phyloP scores from a whole-genome alignment of 768 basidiomycete genomes.

The Leccinum aurantiacum region DNA sequence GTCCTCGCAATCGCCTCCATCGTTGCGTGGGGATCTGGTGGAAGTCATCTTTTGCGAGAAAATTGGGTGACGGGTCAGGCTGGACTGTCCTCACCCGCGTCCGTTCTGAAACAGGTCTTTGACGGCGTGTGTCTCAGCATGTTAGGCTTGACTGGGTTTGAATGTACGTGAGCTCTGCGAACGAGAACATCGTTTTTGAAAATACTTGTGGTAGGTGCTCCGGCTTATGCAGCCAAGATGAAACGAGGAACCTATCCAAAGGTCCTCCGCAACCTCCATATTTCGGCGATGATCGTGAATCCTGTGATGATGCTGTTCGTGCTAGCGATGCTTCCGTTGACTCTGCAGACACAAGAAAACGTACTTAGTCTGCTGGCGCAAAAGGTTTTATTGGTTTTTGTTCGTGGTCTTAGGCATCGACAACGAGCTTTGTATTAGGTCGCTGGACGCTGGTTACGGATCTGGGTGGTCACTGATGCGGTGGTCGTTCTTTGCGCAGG shows the following conservation, averaged over 20 bases:
- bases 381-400: slow-evolving; percentile 35
- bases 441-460: slow-evolving; percentile 60
- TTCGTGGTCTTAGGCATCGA: neutral
- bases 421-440: slow-evolving; percentile 35
- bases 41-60: slow-evolving; percentile 44
- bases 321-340: slow-evolving; percentile 56
- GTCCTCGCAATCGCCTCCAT: slow-evolving; percentile 49
- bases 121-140: slow-evolving; percentile 70
- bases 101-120: slow-evolving; percentile 50
- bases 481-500: slow-evolving; percentile 72
- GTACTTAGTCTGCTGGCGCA: slow-evolving; percentile 65
- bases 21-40: slow-evolving; percentile 52
- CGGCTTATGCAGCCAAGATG: slow-evolving; percentile 64
- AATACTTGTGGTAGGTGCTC: slow-evolving; percentile 45
- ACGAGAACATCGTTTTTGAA: neutral
- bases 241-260: slow-evolving; percentile 53
- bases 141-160: slow-evolving; percentile 70
- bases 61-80: slow-evolving; percentile 53
- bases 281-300: slow-evolving; percentile 57
- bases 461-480: slow-evolving; percentile 64
- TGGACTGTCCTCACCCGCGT: slow-evolving; percentile 28
- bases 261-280: slow-evolving; percentile 65
- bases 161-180: slow-evolving; percentile 41
- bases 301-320: slow-evolving; percentile 57
- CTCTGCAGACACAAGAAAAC: slow-evolving; percentile 51